Evolutionary conservation across 768 basidiomycete genomes (phyloP).

Genomic region (Russula abietina): DNA sequence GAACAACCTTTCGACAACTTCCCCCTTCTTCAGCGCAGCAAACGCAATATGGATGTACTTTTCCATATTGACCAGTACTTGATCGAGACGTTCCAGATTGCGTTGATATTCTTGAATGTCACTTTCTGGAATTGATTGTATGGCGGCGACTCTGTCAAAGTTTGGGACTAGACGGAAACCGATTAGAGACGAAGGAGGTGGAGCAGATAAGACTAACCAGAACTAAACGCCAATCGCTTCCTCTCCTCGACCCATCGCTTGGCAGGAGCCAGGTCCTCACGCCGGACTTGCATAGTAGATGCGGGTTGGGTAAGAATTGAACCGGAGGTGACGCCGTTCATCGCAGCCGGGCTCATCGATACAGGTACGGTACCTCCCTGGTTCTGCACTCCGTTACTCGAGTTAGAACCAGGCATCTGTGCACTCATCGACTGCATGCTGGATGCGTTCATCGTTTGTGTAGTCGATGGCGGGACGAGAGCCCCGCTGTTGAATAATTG

Average conservation of each 20-base stretch:
- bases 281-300: background rate
- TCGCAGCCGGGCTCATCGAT: background rate
- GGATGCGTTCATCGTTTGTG: constrained; percentile 9
- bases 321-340: background rate
- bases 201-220: background rate
- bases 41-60: constrained; percentile 9
- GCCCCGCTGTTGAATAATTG: background rate
- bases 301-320: background rate
- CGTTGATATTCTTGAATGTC: constrained; percentile 18
- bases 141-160: background rate
- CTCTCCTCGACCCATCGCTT: constrained; percentile 14
- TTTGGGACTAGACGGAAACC: background rate
- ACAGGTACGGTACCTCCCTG: constrained; percentile 10
- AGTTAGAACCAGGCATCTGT: background rate
- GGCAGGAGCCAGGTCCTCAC: background rate
- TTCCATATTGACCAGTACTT: constrained; percentile 8
- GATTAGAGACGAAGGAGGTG: background rate
- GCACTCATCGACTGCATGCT: constrained; percentile 1
- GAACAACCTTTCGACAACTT: constrained; percentile 8
- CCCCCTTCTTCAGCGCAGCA: constrained; percentile 5
- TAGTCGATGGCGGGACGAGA: background rate
- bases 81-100: constrained; percentile 18
- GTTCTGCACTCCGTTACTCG: constrained; percentile 5
- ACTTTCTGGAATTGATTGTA: background rate
- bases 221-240: constrained; percentile 5